Base-by-base conservation (phyloP, 176 grass and related monocot species). In the Oryza glaberrima region DNA sequence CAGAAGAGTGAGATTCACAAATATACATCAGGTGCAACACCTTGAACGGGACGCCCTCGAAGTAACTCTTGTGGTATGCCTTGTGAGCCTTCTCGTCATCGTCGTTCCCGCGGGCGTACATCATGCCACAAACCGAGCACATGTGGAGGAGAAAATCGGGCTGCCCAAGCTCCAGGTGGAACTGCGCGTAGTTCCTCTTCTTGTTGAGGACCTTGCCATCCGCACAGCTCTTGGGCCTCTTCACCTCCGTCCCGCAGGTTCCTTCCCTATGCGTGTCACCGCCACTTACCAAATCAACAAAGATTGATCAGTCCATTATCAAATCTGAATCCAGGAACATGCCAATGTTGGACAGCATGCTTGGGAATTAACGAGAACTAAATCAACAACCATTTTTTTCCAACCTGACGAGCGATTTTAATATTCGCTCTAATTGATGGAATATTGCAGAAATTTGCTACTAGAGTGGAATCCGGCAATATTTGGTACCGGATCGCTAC, bases 81-180 rank as follows among this genome's bases (percentile, higher is more conserved):
- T 76, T 92, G 91, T 98, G 96, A 36, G 86, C 36, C 83, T 94
- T 98, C 91, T 98, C 96, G 6, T 98, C 96, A 3, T 77, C 77
- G 13, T 89, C 79, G 40, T 98, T 92, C 30, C 96, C 96, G 4
- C 77, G 90, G 48, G 93, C 85, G 75, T 94, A 98, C 87, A 90
- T 94, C 87, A 98, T 88, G 23, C 96, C 91, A 70, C 96, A 98
- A 49, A 89, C 86, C 10, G 87, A 82, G 94, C 93, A 98, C 48
- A 70, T 65, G 69, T 87, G 96, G 83, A 95, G 85, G 32, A 98
- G 17, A 63, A 98, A 98, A 79, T 98, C 83, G 19, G 91, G 74
- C 82, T 98, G 96, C 80, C 96, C 96, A 15, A 98, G 88, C 72
- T 98, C 96, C 79, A 98, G 84, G 81, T 98, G 89, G 87, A 93